Base-by-base conservation (phyloP, 768 basidiomycete genomes). In the Rhodotorula sphaerocarpa region DNA sequence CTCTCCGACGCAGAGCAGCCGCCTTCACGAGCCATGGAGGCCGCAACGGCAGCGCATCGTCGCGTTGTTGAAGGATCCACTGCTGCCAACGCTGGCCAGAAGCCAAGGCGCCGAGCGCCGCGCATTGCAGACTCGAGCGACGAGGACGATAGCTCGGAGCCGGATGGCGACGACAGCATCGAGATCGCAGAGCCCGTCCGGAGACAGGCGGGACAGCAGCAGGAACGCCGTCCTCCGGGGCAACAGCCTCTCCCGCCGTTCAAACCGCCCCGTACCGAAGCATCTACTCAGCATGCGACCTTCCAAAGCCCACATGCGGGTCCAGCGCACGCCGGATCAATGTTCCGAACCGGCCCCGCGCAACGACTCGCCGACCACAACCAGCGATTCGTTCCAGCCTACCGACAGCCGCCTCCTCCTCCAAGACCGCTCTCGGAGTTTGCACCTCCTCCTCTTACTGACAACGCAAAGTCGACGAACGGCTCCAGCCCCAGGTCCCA, bases 71-170 rank as follows among this genome's bases (percentile, higher is more conserved):
- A 59, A 36, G 42, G 41, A 6, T 50, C 23, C 7, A 36, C 30
- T 21, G 31, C n/a, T n/a, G n/a, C n/a, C n/a, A n/a, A n/a, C n/a
- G n/a, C n/a, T n/a, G n/a, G n/a, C n/a, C n/a, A n/a, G n/a, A n/a
- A n/a, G n/a, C n/a, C n/a, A n/a, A n/a, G 28, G 3, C 18, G 48
- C 23, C 50, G 50, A 12, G 23, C 34, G 33, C 50, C 50, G 7
- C 33, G 34, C 31, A 51, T 51, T 30, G 23, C 21, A 44, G 59
- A 60, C 45, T 47, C 59, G 33, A 50, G 52, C 25, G 47, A 50
- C 7, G 47, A 33, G 7, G 48, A 34, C 9, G 50, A 50, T 15
- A 34, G 23, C 11, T 46, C 11, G 20, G 30, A 50, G 31, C 31
- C 6, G 31, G 48, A 21, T 25, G 31, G 48, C 34, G 48, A 36